A percentile compares a stretch with the other conserved stretches of the same genome.
These are phyloP conservation scores for Mortierella claussenii DNA, from an alignment of 192 early-diverging fungal species.

Conservation along the genomic window DNA sequence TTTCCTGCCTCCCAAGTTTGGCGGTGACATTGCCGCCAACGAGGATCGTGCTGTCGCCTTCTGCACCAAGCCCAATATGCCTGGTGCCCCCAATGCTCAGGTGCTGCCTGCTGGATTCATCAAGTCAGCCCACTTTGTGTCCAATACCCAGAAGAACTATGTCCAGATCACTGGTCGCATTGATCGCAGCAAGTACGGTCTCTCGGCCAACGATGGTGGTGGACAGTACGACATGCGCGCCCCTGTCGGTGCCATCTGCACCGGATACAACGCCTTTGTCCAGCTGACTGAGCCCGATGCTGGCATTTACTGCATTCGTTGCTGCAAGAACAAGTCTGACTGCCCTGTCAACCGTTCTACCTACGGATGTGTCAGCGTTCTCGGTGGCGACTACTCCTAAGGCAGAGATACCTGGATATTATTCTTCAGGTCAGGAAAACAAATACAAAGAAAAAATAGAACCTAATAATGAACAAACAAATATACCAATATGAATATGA, in stretches of 20 bases:
- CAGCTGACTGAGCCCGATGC: slow-evolving; percentile 55
- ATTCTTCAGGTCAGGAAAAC: neutral
- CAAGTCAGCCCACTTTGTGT: slow-evolving; percentile 55
- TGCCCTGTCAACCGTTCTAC: slow-evolving; percentile 31
- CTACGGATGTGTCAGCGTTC: slow-evolving; percentile 27
- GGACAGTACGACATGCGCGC: slow-evolving; percentile 63
- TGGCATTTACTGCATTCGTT: slow-evolving; percentile 58
- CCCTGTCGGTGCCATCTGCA: slow-evolving; percentile 50
- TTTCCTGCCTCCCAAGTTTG: slow-evolving; percentile 56
- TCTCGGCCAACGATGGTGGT: slow-evolving; percentile 53
- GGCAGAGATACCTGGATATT: neutral
- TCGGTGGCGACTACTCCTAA: slow-evolving; percentile 34
- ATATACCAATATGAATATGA: too few species aligned
- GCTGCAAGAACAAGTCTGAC: slow-evolving; percentile 43
- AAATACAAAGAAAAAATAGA: neutral
- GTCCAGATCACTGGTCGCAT: slow-evolving; percentile 67
- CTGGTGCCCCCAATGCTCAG: slow-evolving; percentile 43
- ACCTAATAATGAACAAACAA: neutral
- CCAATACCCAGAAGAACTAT: slow-evolving; percentile 44
- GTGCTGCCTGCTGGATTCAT: slow-evolving; percentile 59
- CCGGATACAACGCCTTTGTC: slow-evolving; percentile 51
- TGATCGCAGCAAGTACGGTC: slow-evolving; percentile 40
- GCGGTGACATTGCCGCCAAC: slow-evolving; percentile 51
- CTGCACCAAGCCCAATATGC: slow-evolving; percentile 50
- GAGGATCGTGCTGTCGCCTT: slow-evolving; percentile 59